A percentile compares a stretch with the other conserved stretches of the same genome.
These are phyloP conservation scores for Pseudocercospora ulei DNA, from an alignment of 2,329 filamentous ascomycete genomes.

Conservation along the genomic window DNA sequence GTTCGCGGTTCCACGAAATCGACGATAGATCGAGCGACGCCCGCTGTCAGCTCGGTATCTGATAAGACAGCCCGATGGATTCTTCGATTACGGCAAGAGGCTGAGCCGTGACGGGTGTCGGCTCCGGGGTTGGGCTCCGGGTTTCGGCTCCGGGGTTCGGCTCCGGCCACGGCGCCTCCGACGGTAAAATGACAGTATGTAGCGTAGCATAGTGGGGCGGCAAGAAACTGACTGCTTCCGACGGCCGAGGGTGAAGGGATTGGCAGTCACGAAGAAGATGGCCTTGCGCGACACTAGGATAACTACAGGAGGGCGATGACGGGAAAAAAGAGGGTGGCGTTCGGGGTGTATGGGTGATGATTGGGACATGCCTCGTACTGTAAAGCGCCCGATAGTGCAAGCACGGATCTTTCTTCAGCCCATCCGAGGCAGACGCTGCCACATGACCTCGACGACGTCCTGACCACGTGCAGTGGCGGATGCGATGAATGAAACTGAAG, in stretches of 20 bases:
- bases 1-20: background rate
- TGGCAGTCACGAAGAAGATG: too few species aligned
- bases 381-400: too few species aligned
- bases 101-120: slow-evolving; percentile 1
- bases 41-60: background rate
- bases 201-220: background rate
- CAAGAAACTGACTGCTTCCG: background rate
- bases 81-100: background rate
- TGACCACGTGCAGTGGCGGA: too few species aligned
- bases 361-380: slow-evolving; percentile 4
- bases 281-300: too few species aligned
- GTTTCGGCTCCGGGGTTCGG: too few species aligned
- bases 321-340: slow-evolving; percentile 1
- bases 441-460: too few species aligned
- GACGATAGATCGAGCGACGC: background rate
- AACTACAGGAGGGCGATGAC: background rate
- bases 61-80: slow-evolving; percentile 1
- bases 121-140: too few species aligned
- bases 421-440: too few species aligned
- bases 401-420: too few species aligned
- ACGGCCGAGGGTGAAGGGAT: slow-evolving; percentile 1
- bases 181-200: background rate
- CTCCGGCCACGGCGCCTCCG: background rate
- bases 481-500: too few species aligned
- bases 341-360: slow-evolving; percentile 3